phyloP scores from a whole-genome alignment of 2,329 filamentous ascomycete genomes.

The Plenodomus biglobosus region DNA sequence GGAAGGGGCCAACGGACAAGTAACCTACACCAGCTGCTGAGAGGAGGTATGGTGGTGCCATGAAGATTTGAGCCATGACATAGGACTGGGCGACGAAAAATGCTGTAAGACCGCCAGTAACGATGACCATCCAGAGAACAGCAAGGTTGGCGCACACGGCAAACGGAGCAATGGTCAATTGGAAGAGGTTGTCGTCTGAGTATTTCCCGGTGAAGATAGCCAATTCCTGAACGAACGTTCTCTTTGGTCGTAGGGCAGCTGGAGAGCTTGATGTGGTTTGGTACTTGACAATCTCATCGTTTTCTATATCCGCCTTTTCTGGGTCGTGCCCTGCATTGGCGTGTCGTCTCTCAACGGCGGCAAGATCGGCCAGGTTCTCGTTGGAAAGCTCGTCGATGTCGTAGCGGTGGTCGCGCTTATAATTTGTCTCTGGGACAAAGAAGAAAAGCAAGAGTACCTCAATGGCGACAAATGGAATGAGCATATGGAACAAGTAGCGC shows the following conservation, averaged over 20 bases:
- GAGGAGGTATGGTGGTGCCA: constrained; percentile 51
- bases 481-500: constrained; percentile 51
- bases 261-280: constrained; percentile 21
- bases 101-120: constrained; percentile 48
- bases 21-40: constrained; percentile 48
- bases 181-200: constrained; percentile 43
- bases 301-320: constrained; percentile 5
- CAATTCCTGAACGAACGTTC: constrained; percentile 42
- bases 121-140: constrained; percentile 54
- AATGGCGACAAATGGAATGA: constrained; percentile 51
- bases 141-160: constrained; percentile 55
- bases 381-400: constrained; percentile 36
- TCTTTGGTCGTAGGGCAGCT: constrained; percentile 29
- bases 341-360: constrained; percentile 26
- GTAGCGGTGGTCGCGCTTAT: constrained; percentile 45
- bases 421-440: constrained; percentile 56
- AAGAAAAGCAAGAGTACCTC: constrained; percentile 50
- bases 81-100: constrained; percentile 50
- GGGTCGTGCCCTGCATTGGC: background rate
- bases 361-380: constrained; percentile 32
- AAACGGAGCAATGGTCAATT: constrained; percentile 49
- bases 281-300: constrained; percentile 19
- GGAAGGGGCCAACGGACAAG: constrained; percentile 46
- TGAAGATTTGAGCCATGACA: constrained; percentile 53
- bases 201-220: constrained; percentile 46